Evolutionary conservation across 2,329 filamentous ascomycete genomes (phyloP), one percentile per base, ranked within the genome.

Genomic region (Lasiodiplodia sp.): DNA sequence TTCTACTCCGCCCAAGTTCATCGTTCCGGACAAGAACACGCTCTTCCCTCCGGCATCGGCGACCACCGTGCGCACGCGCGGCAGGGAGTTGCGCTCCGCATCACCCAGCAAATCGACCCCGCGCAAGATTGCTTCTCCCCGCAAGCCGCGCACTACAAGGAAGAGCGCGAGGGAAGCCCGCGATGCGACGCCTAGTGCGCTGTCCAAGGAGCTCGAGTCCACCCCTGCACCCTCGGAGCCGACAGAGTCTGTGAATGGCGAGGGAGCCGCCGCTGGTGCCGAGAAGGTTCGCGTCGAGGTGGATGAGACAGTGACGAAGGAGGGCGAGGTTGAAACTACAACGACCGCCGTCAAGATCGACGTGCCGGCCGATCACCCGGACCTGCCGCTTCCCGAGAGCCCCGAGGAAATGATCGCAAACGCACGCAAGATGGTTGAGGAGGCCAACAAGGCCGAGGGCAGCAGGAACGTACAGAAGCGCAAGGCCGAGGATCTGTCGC

Each of bases 401-500:
- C 90, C 94, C 1, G 87, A 91, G 68, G 87, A 90, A 67, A 94
- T 97, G 91, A 91, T 98, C 69, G 90, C 90, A 34, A 89, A 93
- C 75, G 96, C 96, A 38, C 93, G 91, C 82, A 88, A 90, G 73
- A 97, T 97, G 92, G 94, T 97, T 5, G 87, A 91, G 71, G 89
- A 89, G 72, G 90, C 90, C 38, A 85, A 89, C 70, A 87, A 86
- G 68, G 81, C 83, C 11, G 81, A 84, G 21, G 77, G 76, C n/a
- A 75, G 67, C 18, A 68, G 69, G 34, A 64, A 69, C 25, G 16
- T 56, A 25, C 71, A 73, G 37, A 81, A 81, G 77, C 78, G 79
- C 70, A 80, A 80, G 72, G 78, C 75, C 2, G 81, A 90, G 16
- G 91, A 94, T 37, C 86, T 92, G 14, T 85, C 88, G 55, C 83